Evolutionary conservation across 306 rosid genomes (phyloP).

Genomic region (Malus domestica): ASM211411v1 NC_041790.1:10518001-10518500

Average conservation of each 20-base stretch:
- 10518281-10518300: no score
- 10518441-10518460: no score
- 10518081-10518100: constrained; percentile 19
- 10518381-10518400: no score
- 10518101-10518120: constrained; percentile 23
- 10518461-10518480: no score
- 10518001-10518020: constrained; percentile 12
- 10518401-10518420: no score
- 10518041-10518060: constrained; percentile 16
- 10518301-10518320: background rate
- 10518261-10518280: background rate
- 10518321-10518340: background rate
- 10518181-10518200: no score
- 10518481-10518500: no score
- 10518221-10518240: background rate
- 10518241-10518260: background rate
- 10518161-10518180: background rate
- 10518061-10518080: constrained; percentile 4
- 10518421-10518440: no score
- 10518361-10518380: no score
- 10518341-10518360: no score
- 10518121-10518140: background rate
- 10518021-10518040: constrained; percentile 25
- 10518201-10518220: no score
- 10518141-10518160: background rate